phyloP scores from a whole-genome alignment of 306 rosid genomes.

The Adenanthera pavonina region DNA sequence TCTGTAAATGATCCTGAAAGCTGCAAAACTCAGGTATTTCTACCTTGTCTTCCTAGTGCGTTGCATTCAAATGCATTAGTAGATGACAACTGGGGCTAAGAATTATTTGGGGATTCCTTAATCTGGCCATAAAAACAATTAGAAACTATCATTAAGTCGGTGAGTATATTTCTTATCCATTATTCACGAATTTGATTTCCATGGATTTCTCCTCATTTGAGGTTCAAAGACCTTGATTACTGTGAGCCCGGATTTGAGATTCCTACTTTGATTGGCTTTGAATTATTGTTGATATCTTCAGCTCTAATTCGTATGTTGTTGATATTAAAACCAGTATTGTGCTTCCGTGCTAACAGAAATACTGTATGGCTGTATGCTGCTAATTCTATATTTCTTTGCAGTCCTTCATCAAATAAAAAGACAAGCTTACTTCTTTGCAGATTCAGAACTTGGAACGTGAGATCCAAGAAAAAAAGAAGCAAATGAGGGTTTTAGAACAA shows the following conservation, averaged over 20 bases:
- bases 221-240: neutral
- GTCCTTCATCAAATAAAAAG: conserved; percentile 19
- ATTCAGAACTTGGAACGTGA: conserved; percentile 86
- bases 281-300: neutral
- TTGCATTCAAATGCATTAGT: conserved; percentile 21
- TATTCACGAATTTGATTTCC: neutral
- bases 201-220: neutral
- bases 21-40: conserved; percentile 77
- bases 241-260: neutral
- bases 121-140: conserved; percentile 21
- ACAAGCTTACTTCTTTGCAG: conserved; percentile 50
- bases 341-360: conserved; percentile 17
- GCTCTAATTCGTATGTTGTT: conserved; percentile 8
- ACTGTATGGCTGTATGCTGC: neutral
- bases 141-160: neutral
- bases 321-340: neutral
- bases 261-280: conserved; percentile 15
- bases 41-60: conserved; percentile 15
- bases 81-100: conserved; percentile 19
- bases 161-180: neutral
- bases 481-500: conserved; percentile 85
- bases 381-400: conserved; percentile 25
- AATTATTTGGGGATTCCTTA: conserved; percentile 8
- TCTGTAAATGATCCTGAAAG: conserved; percentile 83
- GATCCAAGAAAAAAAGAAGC: conserved; percentile 85